Conservation (phyloP, 768 basidiomycete genomes). For the Hypholoma sublateritium region DNA sequence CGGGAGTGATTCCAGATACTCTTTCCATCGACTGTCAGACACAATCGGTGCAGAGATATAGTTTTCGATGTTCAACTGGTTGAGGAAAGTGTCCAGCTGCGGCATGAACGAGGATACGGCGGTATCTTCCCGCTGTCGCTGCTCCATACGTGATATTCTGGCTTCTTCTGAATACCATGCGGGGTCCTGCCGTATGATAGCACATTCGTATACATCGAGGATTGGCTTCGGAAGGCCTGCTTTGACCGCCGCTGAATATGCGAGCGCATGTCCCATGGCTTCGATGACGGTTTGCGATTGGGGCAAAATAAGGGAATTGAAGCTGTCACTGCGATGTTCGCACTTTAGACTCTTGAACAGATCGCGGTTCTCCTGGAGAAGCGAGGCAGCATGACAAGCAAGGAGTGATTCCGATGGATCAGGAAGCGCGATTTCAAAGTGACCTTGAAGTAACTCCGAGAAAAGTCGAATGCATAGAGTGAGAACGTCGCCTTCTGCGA, state of each 20-base stretch:
- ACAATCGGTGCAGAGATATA: conserved; percentile 56
- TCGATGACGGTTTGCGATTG: conserved; percentile 52
- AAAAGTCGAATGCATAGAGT: conserved; percentile 55
- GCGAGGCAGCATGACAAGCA: conserved; percentile 45
- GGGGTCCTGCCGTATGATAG: conserved; percentile 50
- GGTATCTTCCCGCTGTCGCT: conserved; percentile 46
- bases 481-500: conserved; percentile 56
- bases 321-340: conserved; percentile 49
- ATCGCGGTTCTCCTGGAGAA: conserved; percentile 46
- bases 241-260: conserved; percentile 52
- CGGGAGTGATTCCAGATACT: conserved; percentile 38
- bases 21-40: conserved; percentile 49
- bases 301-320: conserved; percentile 56
- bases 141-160: conserved; percentile 45
- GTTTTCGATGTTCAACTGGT: conserved; percentile 44
- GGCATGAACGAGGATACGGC: conserved; percentile 46
- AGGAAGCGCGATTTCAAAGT: conserved; percentile 53
- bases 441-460: conserved; percentile 56
- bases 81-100: conserved; percentile 38
- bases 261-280: conserved; percentile 64
- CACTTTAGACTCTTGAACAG: conserved; percentile 35
- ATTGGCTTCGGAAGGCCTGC: conserved; percentile 45
- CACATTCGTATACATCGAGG: conserved; percentile 55
- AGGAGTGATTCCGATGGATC: conserved; percentile 50
- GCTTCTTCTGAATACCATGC: conserved; percentile 61